These are phyloP conservation scores for Hymenoscyphus occultus DNA, from an alignment of 2,329 filamentous ascomycete genomes.

Conservation along the genomic window DNA sequence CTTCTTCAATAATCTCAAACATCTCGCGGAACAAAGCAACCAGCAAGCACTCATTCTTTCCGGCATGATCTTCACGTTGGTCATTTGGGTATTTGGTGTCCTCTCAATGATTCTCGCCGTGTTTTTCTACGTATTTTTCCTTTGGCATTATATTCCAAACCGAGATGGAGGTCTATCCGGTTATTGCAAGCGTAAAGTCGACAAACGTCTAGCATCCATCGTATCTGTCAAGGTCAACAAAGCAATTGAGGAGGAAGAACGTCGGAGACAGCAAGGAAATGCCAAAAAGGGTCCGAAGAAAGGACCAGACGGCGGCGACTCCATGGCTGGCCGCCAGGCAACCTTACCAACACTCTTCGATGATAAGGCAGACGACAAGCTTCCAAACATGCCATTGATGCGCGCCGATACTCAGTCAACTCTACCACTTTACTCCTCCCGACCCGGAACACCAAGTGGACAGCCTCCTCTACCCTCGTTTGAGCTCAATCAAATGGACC, in stretches of 20 bases:
- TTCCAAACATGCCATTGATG: constrained; percentile 57
- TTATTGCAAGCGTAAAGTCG: constrained; percentile 91
- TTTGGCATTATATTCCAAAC: constrained; percentile 87
- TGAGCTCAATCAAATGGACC: constrained; percentile 52
- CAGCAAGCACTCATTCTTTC: constrained; percentile 80
- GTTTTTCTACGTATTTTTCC: constrained; percentile 80
- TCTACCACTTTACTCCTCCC: constrained; percentile 60
- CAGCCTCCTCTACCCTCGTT: constrained; percentile 41
- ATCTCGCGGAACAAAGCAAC: constrained; percentile 69
- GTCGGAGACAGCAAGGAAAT: constrained; percentile 52
- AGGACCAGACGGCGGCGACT: constrained; percentile 47
- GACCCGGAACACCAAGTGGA: constrained; percentile 51
- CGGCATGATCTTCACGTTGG: constrained; percentile 86
- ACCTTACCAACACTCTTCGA: constrained; percentile 64
- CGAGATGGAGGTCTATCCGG: constrained; percentile 75
- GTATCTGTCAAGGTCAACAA: constrained; percentile 86
- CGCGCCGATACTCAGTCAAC: constrained; percentile 61
- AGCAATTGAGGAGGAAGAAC: constrained; percentile 76
- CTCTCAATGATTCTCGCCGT: constrained; percentile 71
- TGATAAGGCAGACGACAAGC: constrained; percentile 49
- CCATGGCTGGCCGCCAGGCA: constrained; percentile 52
- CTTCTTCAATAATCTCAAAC: constrained; percentile 80
- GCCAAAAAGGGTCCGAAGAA: constrained; percentile 43
- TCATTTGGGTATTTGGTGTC: constrained; percentile 84
- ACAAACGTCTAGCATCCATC: constrained; percentile 77